Evolutionary conservation across 1,284 basidiomycete species (phyloP).

Genomic region (Ganoderma meredithae): DNA sequence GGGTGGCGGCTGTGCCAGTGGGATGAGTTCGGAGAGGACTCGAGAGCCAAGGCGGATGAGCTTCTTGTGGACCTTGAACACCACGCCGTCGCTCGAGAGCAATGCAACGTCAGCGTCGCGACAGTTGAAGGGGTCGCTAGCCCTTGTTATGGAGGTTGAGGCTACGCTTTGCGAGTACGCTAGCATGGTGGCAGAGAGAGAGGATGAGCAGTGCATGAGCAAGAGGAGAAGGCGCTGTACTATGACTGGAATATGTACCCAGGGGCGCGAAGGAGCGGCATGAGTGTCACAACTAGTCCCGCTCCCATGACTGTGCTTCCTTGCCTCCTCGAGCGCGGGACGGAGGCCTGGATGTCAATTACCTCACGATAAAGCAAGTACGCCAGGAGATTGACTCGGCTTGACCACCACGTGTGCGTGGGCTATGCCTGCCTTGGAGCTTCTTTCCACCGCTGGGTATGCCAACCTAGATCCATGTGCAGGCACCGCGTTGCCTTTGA

Average conservation of each 20-base stretch:
- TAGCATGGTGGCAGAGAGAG: neutral
- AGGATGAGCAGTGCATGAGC: neutral
- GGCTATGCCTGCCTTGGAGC: slow-evolving; percentile 7
- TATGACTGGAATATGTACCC: slow-evolving; percentile 10
- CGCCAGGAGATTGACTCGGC: neutral
- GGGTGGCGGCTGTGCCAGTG: slow-evolving; percentile 11
- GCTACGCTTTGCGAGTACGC: neutral
- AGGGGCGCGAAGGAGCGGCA: neutral
- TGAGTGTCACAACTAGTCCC: neutral
- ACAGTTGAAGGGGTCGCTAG: slow-evolving; percentile 19
- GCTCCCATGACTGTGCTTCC: slow-evolving; percentile 14
- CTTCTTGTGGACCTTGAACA: slow-evolving; percentile 27
- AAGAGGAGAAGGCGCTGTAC: neutral
- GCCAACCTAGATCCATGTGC: neutral
- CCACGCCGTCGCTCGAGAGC: slow-evolving; percentile 19
- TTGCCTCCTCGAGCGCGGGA: slow-evolving; percentile 10
- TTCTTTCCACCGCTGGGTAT: slow-evolving; percentile 8
- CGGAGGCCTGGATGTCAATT: slow-evolving; percentile 7
- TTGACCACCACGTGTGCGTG: slow-evolving; percentile 11
- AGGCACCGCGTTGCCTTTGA: neutral
- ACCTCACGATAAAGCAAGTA: slow-evolving; percentile 6
- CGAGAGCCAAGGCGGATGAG: slow-evolving; percentile 30
- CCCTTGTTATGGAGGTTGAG: neutral
- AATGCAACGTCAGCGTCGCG: slow-evolving; percentile 22
- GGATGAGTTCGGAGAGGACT: slow-evolving; percentile 24